Percentiles rank a stretch among this genome's conserved stretches.
These are phyloP conservation scores for Aspergillus fijiensis DNA, from an alignment of 2,329 filamentous ascomycete species.

Conservation along the genomic window DNA sequence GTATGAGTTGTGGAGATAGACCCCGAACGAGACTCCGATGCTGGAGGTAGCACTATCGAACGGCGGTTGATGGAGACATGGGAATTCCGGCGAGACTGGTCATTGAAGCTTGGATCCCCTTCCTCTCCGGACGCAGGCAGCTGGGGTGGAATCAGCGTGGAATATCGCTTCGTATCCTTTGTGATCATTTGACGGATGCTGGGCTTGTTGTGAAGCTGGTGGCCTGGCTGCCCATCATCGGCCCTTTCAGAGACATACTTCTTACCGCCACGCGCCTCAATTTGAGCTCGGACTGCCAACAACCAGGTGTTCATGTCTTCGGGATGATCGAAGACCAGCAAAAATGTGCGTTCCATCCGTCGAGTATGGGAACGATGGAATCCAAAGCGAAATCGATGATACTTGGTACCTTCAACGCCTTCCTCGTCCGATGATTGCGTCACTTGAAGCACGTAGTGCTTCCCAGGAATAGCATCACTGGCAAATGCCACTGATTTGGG, in stretches of 20 bases:
- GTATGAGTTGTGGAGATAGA: slow-evolving; percentile 31
- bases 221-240: slow-evolving; percentile 29
- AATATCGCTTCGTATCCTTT: slow-evolving; percentile 36
- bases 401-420: slow-evolving; percentile 33
- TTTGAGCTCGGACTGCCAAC: slow-evolving; percentile 45
- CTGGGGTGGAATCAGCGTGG: slow-evolving; percentile 32
- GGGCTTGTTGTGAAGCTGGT: slow-evolving; percentile 27
- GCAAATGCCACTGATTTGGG: slow-evolving; percentile 50
- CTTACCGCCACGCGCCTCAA: slow-evolving; percentile 47
- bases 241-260: slow-evolving; percentile 43
- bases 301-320: slow-evolving; percentile 49
- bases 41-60: slow-evolving; percentile 22
- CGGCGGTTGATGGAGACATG: slow-evolving; percentile 32
- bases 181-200: slow-evolving; percentile 36
- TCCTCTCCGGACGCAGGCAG: slow-evolving; percentile 24
- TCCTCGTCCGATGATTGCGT: slow-evolving; percentile 40
- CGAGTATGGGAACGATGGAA: slow-evolving; percentile 36
- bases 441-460: slow-evolving; percentile 50
- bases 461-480: slow-evolving; percentile 51
- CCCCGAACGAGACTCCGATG: slow-evolving; percentile 28
- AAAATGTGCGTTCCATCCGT: slow-evolving; percentile 40
- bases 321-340: slow-evolving; percentile 46
- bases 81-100: slow-evolving; percentile 30
- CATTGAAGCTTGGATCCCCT: slow-evolving; percentile 23
- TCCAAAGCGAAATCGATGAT: slow-evolving; percentile 42